These are phyloP conservation scores for Candida morakotiae DNA, from an alignment of 805 yeast genomes.

Conservation along the genomic window DNA sequence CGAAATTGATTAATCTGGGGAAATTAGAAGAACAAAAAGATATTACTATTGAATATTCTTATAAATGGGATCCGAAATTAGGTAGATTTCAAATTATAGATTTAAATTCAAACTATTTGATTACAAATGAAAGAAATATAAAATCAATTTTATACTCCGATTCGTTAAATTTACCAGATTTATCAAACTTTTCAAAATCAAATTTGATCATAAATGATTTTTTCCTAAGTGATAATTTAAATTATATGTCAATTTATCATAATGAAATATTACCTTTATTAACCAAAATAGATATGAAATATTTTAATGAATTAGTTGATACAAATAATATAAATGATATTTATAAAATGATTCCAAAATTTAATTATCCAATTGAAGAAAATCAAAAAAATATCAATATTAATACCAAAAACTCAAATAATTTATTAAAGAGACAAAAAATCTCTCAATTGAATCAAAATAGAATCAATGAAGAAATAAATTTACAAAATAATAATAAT, in stretches of 20 bases:
- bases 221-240: slow-evolving; percentile 29
- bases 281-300: slow-evolving; percentile 22
- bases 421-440: slow-evolving; percentile 1
- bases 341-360: slow-evolving; percentile 28
- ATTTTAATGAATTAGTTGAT: slow-evolving; percentile 26
- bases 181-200: slow-evolving; percentile 27
- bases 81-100: slow-evolving; percentile 33
- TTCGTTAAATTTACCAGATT: slow-evolving; percentile 25
- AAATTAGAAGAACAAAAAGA: slow-evolving; percentile 12
- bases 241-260: slow-evolving; percentile 34
- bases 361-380: slow-evolving; percentile 28
- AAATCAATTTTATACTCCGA: slow-evolving; percentile 29
- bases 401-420: background rate
- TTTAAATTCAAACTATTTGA: slow-evolving; percentile 16
- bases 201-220: slow-evolving; percentile 33
- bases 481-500: no score
- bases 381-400: slow-evolving; percentile 17
- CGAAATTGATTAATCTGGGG: slow-evolving; percentile 9
- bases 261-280: slow-evolving; percentile 32
- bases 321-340: no score
- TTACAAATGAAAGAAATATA: slow-evolving; percentile 28
- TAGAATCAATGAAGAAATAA: no score
- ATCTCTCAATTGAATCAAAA: no score
- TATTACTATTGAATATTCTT: slow-evolving; percentile 27
- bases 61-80: slow-evolving; percentile 32